Evolutionary conservation across 805 yeast species (phyloP), one percentile per base, ranked within the genome.

Genomic region (Pichia sporocuriosa): DNA sequence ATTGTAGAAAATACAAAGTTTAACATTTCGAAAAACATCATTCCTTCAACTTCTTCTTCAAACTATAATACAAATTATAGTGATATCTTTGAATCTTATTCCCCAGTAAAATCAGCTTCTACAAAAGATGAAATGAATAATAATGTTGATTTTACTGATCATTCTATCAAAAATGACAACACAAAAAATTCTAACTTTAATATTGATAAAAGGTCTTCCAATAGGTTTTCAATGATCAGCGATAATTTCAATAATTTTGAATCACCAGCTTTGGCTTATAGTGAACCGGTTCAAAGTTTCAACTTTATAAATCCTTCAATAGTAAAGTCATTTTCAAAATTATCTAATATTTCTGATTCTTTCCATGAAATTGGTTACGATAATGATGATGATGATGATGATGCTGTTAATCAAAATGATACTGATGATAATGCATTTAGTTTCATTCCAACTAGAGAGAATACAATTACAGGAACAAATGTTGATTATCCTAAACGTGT

Each of bases 211-310:
- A 37, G 42, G 26, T 11, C 16, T 16, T 37, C 42, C 17, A 39
- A 39, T 20, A 34, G 42, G 23, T 35, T 32, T 11, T 38, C 43
- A 11, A 35, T 48, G 25, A 51, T 58, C 55, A 59, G 62, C 11
- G 63, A 62, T 2, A 49, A 50, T 28, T 27, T 56, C 17, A 52
- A 56, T 19, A 28, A 35, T 9, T 43, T 35, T 12, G 13, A 22
- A 26, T 59, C 63, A 7, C 63, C 63, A n/a, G 49, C 55, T 3
- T 44, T 60, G 46, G 54, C 51, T 3, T 54, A 48, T 42, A 50
- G 49, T 34, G 57, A 57, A 27, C 62, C 61, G 6, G 51, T 50
- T 20, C 47, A 55, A 37, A 46, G 49, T 6, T 42, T 54, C n/a
- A 34, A 44, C 15, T 40, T 57, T 37, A 45, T 57, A 11, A 50